Percentiles rank a stretch among this genome's conserved stretches.
Conservation (phyloP, 257 asterid species). For the Ocimum tenuiflorum region DNA sequence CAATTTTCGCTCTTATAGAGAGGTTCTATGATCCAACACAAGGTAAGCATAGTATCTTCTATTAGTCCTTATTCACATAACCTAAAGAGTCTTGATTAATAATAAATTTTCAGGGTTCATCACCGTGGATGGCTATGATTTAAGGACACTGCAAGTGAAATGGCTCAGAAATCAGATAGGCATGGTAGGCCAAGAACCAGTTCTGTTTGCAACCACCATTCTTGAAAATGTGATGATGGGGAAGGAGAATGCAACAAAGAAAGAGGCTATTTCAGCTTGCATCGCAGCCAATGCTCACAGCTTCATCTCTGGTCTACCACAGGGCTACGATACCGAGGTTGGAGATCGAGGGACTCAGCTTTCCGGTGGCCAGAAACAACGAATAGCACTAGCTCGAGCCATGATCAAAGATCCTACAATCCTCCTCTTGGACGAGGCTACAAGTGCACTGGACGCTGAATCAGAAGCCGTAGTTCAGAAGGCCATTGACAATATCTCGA, state of each 20-base stretch:
- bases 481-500: conserved; percentile 69
- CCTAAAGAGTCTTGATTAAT: not conserved
- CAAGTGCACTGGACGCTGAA: conserved; percentile 75
- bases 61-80: not conserved
- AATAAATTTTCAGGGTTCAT: conserved; percentile 36
- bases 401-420: conserved; percentile 65
- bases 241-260: conserved; percentile 60
- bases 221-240: conserved; percentile 77
- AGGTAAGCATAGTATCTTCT: conserved; percentile 28
- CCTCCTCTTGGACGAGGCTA: conserved; percentile 79
- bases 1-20: conserved; percentile 68
- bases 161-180: conserved; percentile 87
- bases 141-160: conserved; percentile 70
- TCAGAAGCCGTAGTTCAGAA: conserved; percentile 61
- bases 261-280: conserved; percentile 61
- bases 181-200: conserved; percentile 91
- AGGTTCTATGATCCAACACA: conserved; percentile 69
- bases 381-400: conserved; percentile 81
- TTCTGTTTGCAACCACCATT: conserved; percentile 60
- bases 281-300: conserved; percentile 64
- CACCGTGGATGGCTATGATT: conserved; percentile 61
- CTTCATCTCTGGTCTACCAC: conserved; percentile 57
- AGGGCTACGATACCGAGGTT: conserved; percentile 78
- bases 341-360: conserved; percentile 76
- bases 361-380: conserved; percentile 85